Conservation (phyloP, 352 stramenopile genomes). For the Thalassiosira exigua region DNA sequence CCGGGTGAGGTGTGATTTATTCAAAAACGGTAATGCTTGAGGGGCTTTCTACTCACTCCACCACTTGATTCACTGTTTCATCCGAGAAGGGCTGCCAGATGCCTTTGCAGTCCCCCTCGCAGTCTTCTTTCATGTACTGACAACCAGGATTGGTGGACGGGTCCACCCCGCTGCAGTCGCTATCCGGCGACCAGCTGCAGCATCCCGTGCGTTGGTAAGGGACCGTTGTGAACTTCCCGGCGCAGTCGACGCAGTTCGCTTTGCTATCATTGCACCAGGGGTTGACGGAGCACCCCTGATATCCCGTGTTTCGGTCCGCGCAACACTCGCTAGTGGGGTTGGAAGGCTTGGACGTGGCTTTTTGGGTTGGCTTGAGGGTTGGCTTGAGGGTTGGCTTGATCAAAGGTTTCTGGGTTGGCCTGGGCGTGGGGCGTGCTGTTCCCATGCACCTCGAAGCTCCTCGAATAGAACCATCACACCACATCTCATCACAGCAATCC, state of each 20-base stretch:
- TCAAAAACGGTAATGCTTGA: no score
- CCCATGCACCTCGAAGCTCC: no score
- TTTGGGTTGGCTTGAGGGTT: neutral
- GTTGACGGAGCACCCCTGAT: constrained; percentile 16
- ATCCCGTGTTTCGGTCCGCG: constrained; percentile 23
- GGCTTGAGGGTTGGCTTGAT: neutral
- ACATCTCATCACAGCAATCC: no score
- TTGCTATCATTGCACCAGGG: constrained; percentile 27
- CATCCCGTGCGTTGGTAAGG: constrained; percentile 26
- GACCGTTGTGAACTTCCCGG: constrained; percentile 1
- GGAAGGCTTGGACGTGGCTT: no score
- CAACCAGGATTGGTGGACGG: constrained; percentile 22
- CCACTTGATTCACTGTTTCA: no score
- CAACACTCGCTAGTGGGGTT: constrained; percentile 1
- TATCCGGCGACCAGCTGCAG: constrained; percentile 22
- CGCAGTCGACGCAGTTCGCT: constrained; percentile 15
- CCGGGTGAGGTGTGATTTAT: no score
- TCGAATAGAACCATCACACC: no score
- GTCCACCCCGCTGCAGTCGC: constrained; percentile 20
- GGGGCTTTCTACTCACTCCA: no score
- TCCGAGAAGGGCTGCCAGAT: constrained; percentile 21
- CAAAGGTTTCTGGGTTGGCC: neutral
- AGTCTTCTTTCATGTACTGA: constrained; percentile 32
- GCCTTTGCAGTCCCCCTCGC: constrained; percentile 26
- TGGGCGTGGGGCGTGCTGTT: constrained; percentile 10